A percentile compares a stretch with the other conserved stretches of the same genome.
phyloP scores from a whole-genome alignment of 2,329 filamentous ascomycete genomes.

The Pseudocercospora crystallina region DNA sequence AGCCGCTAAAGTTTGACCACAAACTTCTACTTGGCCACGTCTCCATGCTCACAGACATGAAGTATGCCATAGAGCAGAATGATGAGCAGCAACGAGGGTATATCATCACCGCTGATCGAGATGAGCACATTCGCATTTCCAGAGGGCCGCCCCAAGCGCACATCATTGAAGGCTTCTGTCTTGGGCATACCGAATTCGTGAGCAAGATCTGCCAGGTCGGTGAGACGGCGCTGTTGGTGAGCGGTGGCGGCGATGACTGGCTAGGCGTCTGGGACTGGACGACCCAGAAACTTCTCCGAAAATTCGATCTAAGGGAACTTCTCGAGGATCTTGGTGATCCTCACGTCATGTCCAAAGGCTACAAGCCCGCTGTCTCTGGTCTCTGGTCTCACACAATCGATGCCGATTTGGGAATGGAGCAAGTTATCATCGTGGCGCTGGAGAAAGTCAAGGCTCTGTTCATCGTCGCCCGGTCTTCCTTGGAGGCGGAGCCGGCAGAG shows the following conservation, averaged over 20 bases:
- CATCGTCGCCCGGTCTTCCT: conserved; percentile 31
- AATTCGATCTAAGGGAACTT: conserved; percentile 47
- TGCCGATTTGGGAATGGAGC: conserved; percentile 8
- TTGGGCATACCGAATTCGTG: conserved; percentile 85
- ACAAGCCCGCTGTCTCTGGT: conserved; percentile 50
- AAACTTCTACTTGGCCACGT: conserved; percentile 87
- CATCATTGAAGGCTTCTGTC: conserved; percentile 84
- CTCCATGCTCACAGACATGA: conserved; percentile 82
- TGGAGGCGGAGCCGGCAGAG: not conserved
- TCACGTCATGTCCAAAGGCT: not conserved
- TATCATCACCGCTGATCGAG: conserved; percentile 67
- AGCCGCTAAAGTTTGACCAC: conserved; percentile 64
- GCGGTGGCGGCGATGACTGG: conserved; percentile 80
- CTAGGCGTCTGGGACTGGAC: conserved; percentile 83
- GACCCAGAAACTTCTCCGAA: conserved; percentile 54
- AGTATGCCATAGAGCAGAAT: conserved; percentile 50
- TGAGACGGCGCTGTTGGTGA: conserved; percentile 66
- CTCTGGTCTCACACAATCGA: conserved; percentile 45
- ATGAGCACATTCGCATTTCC: conserved; percentile 86
- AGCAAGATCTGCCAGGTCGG: conserved; percentile 68
- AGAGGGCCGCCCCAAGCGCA: conserved; percentile 78
- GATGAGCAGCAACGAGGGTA: conserved; percentile 53
- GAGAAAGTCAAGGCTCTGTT: conserved; percentile 62
- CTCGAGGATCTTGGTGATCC: conserved; percentile 2
- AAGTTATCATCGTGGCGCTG: conserved; percentile 40